Conservation (phyloP, 2,329 filamentous ascomycete species). For the Dactylellina parvicollis region DNA sequence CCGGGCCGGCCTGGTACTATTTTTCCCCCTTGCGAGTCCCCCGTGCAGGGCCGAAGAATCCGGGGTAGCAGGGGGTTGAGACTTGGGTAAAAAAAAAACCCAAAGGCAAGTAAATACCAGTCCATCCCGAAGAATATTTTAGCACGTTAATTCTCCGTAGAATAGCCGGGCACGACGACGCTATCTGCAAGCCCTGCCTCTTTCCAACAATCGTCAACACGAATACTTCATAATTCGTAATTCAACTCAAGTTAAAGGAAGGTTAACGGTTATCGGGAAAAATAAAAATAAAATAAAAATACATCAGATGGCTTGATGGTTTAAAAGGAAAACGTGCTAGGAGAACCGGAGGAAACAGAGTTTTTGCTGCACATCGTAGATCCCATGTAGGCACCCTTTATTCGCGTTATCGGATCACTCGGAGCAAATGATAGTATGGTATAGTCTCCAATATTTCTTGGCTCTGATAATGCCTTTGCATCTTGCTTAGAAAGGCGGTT, state of each 20-base stretch:
- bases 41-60: neutral
- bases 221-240: too few species aligned
- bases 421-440: neutral
- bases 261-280: too few species aligned
- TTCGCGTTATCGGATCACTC: constrained; percentile 18
- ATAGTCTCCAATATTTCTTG: neutral
- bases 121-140: neutral
- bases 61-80: constrained; percentile 1
- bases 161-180: too few species aligned
- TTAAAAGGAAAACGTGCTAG: neutral
- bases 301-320: too few species aligned
- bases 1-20: neutral
- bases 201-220: neutral
- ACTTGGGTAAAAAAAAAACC: neutral
- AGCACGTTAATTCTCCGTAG: neutral
- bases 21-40: neutral
- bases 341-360: neutral
- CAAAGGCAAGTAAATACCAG: neutral
- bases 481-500: too few species aligned
- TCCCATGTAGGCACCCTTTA: neutral
- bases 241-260: too few species aligned
- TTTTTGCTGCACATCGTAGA: neutral
- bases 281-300: too few species aligned
- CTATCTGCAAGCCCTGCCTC: neutral
- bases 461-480: neutral